These are phyloP conservation scores for Plenodomus biglobosus DNA, from an alignment of 2,329 filamentous ascomycete species.

Conservation along the genomic window DNA sequence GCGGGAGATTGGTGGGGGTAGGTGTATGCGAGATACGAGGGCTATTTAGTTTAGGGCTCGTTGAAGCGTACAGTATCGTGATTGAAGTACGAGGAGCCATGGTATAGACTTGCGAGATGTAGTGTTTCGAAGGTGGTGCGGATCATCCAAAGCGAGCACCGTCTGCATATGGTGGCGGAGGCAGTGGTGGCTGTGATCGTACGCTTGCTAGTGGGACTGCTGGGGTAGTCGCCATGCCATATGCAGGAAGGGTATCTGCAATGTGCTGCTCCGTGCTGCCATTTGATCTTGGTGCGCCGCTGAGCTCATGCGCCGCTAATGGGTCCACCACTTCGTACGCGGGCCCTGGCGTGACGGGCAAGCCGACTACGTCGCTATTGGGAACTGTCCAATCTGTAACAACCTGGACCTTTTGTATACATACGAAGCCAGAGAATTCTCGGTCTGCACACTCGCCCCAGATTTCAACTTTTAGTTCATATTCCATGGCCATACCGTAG, in stretches of 20 bases:
- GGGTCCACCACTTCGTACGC: background rate
- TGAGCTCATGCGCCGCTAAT: background rate
- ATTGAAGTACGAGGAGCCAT: too few relatives aligned
- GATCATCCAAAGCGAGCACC: background rate
- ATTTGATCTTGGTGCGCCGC: background rate
- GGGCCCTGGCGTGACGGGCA: background rate
- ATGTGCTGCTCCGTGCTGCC: background rate
- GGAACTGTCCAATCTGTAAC: conserved; percentile 13
- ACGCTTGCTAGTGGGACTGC: background rate
- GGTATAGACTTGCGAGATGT: too few relatives aligned
- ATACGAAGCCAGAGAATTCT: conserved; percentile 20
- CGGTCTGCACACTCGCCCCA: conserved; percentile 33
- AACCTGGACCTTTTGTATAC: conserved; percentile 20
- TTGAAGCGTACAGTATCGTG: too few relatives aligned
- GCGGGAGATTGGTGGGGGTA: too few relatives aligned
- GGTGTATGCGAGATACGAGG: too few relatives aligned
- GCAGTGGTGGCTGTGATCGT: background rate
- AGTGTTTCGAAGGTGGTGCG: too few relatives aligned
- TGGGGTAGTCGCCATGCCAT: background rate
- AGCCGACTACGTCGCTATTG: background rate
- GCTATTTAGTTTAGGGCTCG: too few relatives aligned
- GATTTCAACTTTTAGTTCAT: conserved; percentile 27
- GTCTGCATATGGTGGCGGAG: background rate
- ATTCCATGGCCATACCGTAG: conserved; percentile 27
- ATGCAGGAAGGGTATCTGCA: background rate